Conservation (phyloP, 2,329 filamentous ascomycete genomes). For the Alternaria arbusti region DNA sequence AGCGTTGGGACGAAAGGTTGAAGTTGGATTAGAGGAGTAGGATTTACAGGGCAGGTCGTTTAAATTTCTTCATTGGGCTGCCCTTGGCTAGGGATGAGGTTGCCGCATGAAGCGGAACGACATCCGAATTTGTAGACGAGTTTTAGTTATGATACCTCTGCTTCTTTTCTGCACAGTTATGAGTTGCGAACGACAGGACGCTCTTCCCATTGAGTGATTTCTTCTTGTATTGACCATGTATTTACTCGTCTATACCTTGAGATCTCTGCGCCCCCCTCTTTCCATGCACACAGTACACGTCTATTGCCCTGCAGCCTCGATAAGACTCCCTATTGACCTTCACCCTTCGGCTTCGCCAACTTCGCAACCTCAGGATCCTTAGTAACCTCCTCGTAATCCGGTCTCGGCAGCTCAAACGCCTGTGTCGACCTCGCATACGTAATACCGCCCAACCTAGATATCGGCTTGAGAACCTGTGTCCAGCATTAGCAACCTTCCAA, state of each 20-base stretch:
- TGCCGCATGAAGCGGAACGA: neutral
- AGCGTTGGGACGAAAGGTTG: neutral
- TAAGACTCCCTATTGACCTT: neutral
- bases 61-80: neutral
- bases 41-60: neutral
- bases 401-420: constrained; percentile 73
- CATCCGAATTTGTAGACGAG: neutral
- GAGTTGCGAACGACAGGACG: neutral
- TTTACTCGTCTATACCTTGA: neutral
- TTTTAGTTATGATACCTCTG: constrained; percentile 4
- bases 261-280: neutral
- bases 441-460: constrained; percentile 83
- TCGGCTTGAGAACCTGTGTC: constrained; percentile 72
- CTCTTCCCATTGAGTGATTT: neutral
- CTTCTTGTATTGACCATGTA: neutral
- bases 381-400: constrained; percentile 53
- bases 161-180: neutral
- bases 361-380: constrained; percentile 64
- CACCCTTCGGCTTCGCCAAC: constrained; percentile 49
- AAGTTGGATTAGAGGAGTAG: neutral
- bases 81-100: neutral
- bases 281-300: neutral
- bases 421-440: constrained; percentile 77
- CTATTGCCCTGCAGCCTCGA: neutral
- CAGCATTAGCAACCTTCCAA: neutral